Conservation (phyloP, 139 green algal genomes). For the Microglena sp. region DNA sequence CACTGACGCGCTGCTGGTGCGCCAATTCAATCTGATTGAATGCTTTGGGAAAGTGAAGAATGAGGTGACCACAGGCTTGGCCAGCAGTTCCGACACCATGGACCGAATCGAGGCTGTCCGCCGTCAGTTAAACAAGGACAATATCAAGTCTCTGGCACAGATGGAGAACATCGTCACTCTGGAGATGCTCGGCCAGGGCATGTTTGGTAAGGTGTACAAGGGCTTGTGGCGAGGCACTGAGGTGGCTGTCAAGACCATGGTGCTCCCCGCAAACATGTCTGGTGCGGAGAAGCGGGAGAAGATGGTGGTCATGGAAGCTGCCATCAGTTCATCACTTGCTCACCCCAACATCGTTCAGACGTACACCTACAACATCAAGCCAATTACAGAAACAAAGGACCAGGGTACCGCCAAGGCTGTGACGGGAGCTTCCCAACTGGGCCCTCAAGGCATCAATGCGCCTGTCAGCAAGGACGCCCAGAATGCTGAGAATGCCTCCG, state of each 20-base stretch:
- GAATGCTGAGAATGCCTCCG: no score
- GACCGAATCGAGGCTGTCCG: constrained; percentile 4
- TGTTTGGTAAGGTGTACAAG: constrained; percentile 13
- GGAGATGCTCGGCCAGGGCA: constrained; percentile 1
- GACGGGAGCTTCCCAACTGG: no score
- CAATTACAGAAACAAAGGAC: not conserved
- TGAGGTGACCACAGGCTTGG: no score
- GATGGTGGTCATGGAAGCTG: constrained; percentile 45
- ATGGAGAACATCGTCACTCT: not conserved
- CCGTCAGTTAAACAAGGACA: not conserved
- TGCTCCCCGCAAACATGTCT: constrained; percentile 32
- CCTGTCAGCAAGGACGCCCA: no score
- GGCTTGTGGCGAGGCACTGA: constrained; percentile 9
- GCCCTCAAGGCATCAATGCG: no score
- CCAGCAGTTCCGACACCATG: not conserved
- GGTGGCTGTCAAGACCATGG: constrained; percentile 21
- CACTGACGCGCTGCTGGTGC: constrained; percentile 38
- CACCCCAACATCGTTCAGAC: constrained; percentile 25
- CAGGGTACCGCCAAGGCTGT: no score
- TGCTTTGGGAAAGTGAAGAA: no score
- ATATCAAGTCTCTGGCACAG: not conserved
- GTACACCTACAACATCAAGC: constrained; percentile 19
- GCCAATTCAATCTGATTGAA: constrained; percentile 38
- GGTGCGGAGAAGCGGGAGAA: constrained; percentile 29
- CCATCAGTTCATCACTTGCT: constrained; percentile 9